Conservation (phyloP, 306 rosid genomes). For the Sicyos baderoa region DNA sequence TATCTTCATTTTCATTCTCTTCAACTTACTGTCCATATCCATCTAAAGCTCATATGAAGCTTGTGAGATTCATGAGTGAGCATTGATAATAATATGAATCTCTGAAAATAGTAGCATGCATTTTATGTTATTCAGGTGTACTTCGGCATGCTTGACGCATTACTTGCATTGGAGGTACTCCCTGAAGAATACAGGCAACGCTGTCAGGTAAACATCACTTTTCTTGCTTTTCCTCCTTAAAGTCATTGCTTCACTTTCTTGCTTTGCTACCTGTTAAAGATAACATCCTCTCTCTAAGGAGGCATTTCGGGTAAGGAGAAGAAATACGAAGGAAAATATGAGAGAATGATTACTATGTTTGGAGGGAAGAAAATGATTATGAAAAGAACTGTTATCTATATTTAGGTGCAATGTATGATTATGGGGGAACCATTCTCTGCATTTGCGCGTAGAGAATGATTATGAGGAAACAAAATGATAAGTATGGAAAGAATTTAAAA, state of each 20-base stretch:
- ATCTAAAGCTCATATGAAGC: neutral
- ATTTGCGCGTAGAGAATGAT: no score
- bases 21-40: neutral
- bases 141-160: slow-evolving; percentile 98
- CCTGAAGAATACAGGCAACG: slow-evolving; percentile 88
- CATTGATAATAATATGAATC: neutral
- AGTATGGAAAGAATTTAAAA: no score
- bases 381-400: no score
- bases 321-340: no score
- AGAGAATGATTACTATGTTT: no score
- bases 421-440: no score
- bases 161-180: slow-evolving; percentile 88
- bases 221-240: slow-evolving; percentile 4
- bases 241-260: slow-evolving; percentile 7
- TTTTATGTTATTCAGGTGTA: slow-evolving; percentile 50
- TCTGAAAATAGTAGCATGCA: neutral
- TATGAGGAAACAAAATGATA: no score
- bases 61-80: neutral
- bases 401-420: no score
- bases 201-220: slow-evolving; percentile 47
- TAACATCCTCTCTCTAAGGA: neutral
- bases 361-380: no score
- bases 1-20: neutral
- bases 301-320: no score
- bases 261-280: neutral